Evolutionary conservation across 352 stramenopile genomes (phyloP).

Genomic region (Pythium monospermum): DNA sequence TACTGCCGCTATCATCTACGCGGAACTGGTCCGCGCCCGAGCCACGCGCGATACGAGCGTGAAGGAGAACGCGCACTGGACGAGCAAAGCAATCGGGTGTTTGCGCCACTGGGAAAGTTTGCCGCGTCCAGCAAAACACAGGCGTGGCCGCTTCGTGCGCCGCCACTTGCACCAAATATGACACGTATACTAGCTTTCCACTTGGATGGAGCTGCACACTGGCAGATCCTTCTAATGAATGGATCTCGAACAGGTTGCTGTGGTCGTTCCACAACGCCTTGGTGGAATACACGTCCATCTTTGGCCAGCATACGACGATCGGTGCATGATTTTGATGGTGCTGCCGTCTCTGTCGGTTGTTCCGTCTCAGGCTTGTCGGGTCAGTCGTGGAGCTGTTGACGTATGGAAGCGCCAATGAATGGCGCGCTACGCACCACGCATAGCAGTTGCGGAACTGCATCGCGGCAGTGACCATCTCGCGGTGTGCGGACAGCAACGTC

Average conservation of each 20-base stretch:
- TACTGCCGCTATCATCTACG: not conserved
- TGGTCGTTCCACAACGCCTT: slow-evolving; percentile 27
- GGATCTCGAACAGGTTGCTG: slow-evolving; percentile 42
- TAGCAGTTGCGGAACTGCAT: slow-evolving; percentile 58
- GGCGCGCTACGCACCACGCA: slow-evolving; percentile 10
- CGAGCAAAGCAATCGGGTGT: slow-evolving; percentile 33
- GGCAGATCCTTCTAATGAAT: slow-evolving; percentile 60
- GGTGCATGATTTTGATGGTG: not conserved
- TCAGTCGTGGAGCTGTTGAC: slow-evolving; percentile 21
- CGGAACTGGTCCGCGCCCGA: not conserved
- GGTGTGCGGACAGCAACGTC: slow-evolving; percentile 45
- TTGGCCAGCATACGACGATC: slow-evolving; percentile 14
- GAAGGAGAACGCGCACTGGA: slow-evolving; percentile 32
- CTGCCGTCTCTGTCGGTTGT: not conserved
- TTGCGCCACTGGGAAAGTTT: slow-evolving; percentile 32
- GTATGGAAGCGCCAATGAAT: slow-evolving; percentile 29
- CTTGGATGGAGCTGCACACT: slow-evolving; percentile 21
- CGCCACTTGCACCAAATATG: slow-evolving; percentile 12
- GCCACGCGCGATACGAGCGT: slow-evolving; percentile 18
- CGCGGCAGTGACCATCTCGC: slow-evolving; percentile 31
- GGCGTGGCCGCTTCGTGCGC: slow-evolving; percentile 6
- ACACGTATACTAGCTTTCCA: slow-evolving; percentile 8
- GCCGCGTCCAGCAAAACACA: slow-evolving; percentile 32
- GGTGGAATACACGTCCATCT: slow-evolving; percentile 15
- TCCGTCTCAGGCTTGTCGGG: not conserved